Percentiles rank a stretch among this genome's conserved stretches.
phyloP scores from a whole-genome alignment of 306 rosid genomes.

The Pterocarpus macrocarpus region DNA sequence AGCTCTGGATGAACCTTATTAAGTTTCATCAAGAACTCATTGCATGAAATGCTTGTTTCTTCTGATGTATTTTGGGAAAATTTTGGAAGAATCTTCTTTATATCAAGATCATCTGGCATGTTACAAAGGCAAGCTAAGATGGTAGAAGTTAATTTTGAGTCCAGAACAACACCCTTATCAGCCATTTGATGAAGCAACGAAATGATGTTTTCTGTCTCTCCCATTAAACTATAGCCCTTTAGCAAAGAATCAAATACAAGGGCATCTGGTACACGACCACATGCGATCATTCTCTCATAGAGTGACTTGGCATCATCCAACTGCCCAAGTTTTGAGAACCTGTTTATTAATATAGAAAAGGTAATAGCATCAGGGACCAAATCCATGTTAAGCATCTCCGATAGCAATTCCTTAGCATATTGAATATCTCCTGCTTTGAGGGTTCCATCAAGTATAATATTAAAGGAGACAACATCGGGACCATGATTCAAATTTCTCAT shows the following conservation, averaged over 20 bases:
- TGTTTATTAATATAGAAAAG: slow-evolving; percentile 68
- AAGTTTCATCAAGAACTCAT: slow-evolving; percentile 64
- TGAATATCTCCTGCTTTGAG: slow-evolving; percentile 74
- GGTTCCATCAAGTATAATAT: slow-evolving; percentile 69
- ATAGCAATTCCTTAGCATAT: slow-evolving; percentile 63
- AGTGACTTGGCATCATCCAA: slow-evolving; percentile 69
- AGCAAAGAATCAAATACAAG: slow-evolving; percentile 75
- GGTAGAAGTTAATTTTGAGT: slow-evolving; percentile 67
- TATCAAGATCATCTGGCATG: slow-evolving; percentile 54
- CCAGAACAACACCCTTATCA: slow-evolving; percentile 68
- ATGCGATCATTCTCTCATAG: slow-evolving; percentile 68
- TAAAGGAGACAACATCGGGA: slow-evolving; percentile 72
- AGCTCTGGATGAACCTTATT: slow-evolving; percentile 65
- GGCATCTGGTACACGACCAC: slow-evolving; percentile 68
- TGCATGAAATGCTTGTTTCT: slow-evolving; percentile 58
- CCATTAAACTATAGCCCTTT: slow-evolving; percentile 63
- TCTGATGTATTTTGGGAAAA: slow-evolving; percentile 58
- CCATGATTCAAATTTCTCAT: slow-evolving; percentile 55
- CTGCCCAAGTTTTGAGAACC: slow-evolving; percentile 67
- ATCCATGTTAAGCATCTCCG: slow-evolving; percentile 64
- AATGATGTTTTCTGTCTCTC: slow-evolving; percentile 63
- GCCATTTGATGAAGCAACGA: slow-evolving; percentile 76
- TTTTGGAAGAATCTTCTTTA: slow-evolving; percentile 66
- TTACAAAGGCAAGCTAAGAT: slow-evolving; percentile 70
- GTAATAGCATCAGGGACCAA: slow-evolving; percentile 69